Evolutionary conservation across 108 stramenopile genomes (phyloP).

Genomic region (Nitzschia sp.): DNA sequence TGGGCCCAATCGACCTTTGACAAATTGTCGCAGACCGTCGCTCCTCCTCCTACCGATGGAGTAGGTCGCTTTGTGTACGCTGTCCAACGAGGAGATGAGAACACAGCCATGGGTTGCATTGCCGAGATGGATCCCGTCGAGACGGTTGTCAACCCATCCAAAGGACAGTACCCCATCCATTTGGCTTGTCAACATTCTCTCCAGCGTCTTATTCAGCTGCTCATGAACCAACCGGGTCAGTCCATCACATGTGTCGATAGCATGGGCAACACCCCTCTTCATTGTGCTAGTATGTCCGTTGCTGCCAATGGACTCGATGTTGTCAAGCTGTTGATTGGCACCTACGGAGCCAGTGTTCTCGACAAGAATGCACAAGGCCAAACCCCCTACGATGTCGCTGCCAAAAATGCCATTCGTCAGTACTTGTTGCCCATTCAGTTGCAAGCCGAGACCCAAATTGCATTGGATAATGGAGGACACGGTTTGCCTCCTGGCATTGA

Average conservation of each 20-base stretch:
- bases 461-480: conserved; percentile 73
- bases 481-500: conserved; percentile 81
- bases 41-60: conserved; percentile 75
- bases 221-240: conserved; percentile 51
- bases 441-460: conserved; percentile 74
- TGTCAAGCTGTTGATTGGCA: conserved; percentile 61
- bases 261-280: conserved; percentile 70
- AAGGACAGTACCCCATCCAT: conserved; percentile 67
- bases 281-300: conserved; percentile 62
- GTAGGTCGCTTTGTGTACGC: conserved; percentile 42
- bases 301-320: conserved; percentile 35
- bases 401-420: conserved; percentile 61
- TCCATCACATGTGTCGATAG: conserved; percentile 50
- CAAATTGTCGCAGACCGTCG: conserved; percentile 67
- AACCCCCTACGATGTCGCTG: conserved; percentile 84
- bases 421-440: conserved; percentile 82
- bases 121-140: conserved; percentile 33
- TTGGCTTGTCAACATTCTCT: conserved; percentile 54
- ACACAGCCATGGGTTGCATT: conserved; percentile 48
- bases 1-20: conserved; percentile 77
- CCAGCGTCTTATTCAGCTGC: conserved; percentile 33
- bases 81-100: conserved; percentile 45
- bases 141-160: conserved; percentile 39
- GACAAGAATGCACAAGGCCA: conserved; percentile 63
- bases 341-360: conserved; percentile 48